Percentiles rank a stretch among this genome's conserved stretches.
Evolutionary conservation across 371 early-diverging fungal species (phyloP).

Genomic region (Capillidium heterosporum): DNA sequence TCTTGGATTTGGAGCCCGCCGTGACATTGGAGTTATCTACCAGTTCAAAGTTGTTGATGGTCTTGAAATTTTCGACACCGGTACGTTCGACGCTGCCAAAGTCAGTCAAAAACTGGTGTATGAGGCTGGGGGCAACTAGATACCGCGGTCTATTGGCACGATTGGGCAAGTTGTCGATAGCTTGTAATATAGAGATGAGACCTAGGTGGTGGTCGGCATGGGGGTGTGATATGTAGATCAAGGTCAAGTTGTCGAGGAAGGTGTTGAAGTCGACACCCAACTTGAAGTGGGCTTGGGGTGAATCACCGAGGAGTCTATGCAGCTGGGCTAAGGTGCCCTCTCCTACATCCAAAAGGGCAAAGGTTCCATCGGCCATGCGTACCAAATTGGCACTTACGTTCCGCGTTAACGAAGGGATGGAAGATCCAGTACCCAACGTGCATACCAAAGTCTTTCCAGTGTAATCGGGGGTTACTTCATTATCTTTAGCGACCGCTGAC

Average conservation of each 20-base stretch:
- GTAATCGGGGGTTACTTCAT: conserved; percentile 13
- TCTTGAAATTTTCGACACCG: conserved; percentile 21
- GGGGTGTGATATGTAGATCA: conserved; percentile 91
- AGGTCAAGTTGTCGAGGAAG: conserved; percentile 28
- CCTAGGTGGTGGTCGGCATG: conserved; percentile 99
- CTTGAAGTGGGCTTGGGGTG: not conserved
- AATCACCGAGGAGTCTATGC: conserved; percentile 53
- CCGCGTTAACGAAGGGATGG: conserved; percentile 88
- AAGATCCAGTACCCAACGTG: conserved; percentile 91
- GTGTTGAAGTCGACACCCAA: conserved; percentile 12
- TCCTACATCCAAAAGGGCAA: conserved; percentile 85
- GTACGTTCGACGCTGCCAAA: conserved; percentile 40
- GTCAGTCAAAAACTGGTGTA: conserved; percentile 47
- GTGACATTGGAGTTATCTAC: conserved; percentile 8
- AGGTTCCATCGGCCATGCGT: conserved; percentile 32
- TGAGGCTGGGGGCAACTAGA: conserved; percentile 44
- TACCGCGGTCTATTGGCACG: conserved; percentile 10
- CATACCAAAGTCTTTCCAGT: conserved; percentile 32
- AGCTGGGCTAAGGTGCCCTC: conserved; percentile 95
- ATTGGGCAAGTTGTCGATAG: conserved; percentile 20
- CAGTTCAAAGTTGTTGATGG: conserved; percentile 27
- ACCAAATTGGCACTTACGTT: conserved; percentile 83
- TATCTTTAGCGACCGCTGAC: conserved; percentile 14
- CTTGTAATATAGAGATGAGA: conserved; percentile 41
- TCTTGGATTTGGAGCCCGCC: too few species aligned